A percentile compares a stretch with the other conserved stretches of the same genome.
These are phyloP conservation scores for Dothidotthia symphoricarpi DNA, from an alignment of 2,329 filamentous ascomycete species.

Conservation along the genomic window DNA sequence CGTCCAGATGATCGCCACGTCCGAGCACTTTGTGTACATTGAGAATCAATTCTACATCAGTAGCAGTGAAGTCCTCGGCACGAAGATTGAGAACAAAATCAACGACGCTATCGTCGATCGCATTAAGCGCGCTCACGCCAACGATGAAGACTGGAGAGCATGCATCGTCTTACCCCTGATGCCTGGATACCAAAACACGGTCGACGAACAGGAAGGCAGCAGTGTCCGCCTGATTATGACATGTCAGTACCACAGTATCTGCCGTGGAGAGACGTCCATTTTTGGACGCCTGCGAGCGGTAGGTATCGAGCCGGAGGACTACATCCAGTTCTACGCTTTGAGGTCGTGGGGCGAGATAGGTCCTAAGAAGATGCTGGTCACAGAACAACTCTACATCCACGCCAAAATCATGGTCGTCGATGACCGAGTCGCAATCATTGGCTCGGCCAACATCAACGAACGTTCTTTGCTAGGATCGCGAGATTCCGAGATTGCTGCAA, in stretches of 20 bases:
- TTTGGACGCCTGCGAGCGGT: constrained; percentile 77
- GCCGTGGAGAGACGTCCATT: constrained; percentile 85
- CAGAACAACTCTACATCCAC: constrained; percentile 96
- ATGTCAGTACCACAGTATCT: constrained; percentile 95
- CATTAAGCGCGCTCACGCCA: constrained; percentile 77
- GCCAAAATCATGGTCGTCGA: constrained; percentile 97
- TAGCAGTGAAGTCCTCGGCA: constrained; percentile 82
- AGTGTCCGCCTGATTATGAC: constrained; percentile 95
- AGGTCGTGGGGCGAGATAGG: constrained; percentile 91
- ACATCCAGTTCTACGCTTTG: constrained; percentile 91
- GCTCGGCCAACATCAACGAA: constrained; percentile 98
- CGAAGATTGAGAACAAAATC: constrained; percentile 87
- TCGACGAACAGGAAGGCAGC: constrained; percentile 89
- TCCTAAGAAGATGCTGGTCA: constrained; percentile 76
- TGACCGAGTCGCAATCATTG: constrained; percentile 88
- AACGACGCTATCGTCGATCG: constrained; percentile 92
- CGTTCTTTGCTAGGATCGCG: constrained; percentile 88
- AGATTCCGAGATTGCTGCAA: constrained; percentile 87
- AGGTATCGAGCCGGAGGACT: constrained; percentile 89
- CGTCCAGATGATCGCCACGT: constrained; percentile 89
- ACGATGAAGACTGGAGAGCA: constrained; percentile 85
- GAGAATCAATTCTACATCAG: constrained; percentile 99
- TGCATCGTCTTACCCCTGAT: constrained; percentile 90
- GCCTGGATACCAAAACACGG: constrained; percentile 97
- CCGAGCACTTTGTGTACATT: constrained; percentile 96